Conservation (phyloP, 768 basidiomycete species). For the Gloeopeniophorella convolvens region DNA sequence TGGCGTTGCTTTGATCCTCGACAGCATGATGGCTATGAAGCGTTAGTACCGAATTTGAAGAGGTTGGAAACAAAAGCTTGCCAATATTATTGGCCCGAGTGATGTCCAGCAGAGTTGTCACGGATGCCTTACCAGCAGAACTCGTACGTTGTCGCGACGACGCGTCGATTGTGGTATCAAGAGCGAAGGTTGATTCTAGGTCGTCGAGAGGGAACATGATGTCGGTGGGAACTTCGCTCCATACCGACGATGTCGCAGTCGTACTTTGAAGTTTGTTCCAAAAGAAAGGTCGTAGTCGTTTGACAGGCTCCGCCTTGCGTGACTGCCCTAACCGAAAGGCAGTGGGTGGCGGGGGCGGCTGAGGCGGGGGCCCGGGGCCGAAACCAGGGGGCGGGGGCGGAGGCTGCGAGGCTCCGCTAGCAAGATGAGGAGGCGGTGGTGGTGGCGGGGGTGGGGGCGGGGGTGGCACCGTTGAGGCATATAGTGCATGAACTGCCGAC, state of each 20-base stretch:
- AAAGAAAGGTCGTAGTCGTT: conserved; percentile 78
- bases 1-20: conserved; percentile 59
- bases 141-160: conserved; percentile 36
- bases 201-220: conserved; percentile 56
- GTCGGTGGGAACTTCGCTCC: conserved; percentile 48
- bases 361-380: conserved; percentile 38
- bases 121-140: conserved; percentile 47
- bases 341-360: conserved; percentile 30
- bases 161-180: conserved; percentile 41
- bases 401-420: background rate
- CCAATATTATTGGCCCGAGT: conserved; percentile 82
- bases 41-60: background rate
- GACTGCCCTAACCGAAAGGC: conserved; percentile 29
- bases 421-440: conserved; percentile 6
- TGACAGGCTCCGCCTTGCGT: conserved; percentile 39
- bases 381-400: conserved; percentile 21
- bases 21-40: conserved; percentile 72
- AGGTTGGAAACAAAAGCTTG: conserved; percentile 28
- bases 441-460: conserved; percentile 1
- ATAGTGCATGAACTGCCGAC: too few species aligned
- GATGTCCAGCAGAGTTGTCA: conserved; percentile 71
- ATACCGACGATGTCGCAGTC: conserved; percentile 50
- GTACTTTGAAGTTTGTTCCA: conserved; percentile 72
- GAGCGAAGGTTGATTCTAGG: conserved; percentile 64
- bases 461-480: background rate